phyloP scores from a whole-genome alignment of 2,329 filamentous ascomycete genomes.

The Ophiostoma ips region DNA sequence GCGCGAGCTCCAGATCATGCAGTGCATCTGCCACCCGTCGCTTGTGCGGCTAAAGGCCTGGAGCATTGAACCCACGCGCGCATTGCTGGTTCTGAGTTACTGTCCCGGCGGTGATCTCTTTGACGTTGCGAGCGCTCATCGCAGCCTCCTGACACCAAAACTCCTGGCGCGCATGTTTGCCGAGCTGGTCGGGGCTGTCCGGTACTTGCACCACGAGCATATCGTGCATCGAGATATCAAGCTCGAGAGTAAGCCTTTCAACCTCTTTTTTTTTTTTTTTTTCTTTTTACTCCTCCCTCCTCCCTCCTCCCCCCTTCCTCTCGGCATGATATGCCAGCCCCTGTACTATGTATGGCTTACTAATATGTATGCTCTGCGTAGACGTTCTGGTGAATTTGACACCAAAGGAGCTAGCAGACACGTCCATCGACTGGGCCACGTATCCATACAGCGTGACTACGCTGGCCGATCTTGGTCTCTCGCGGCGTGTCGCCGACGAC shows the following conservation, averaged over 20 bases:
- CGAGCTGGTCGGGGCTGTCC: conserved; percentile 72
- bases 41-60: conserved; percentile 85
- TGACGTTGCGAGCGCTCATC: conserved; percentile 68
- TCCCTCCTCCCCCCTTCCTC: neutral
- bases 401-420: conserved; percentile 47
- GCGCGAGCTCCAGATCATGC: conserved; percentile 89
- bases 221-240: conserved; percentile 98
- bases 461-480: conserved; percentile 82
- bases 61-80: conserved; percentile 68
- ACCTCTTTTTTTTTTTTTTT: neutral
- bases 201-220: conserved; percentile 68
- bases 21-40: conserved; percentile 73
- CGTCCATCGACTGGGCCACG: conserved; percentile 51
- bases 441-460: conserved; percentile 78
- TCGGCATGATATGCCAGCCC: neutral
- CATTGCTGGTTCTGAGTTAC: conserved; percentile 77
- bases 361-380: conserved; percentile 23
- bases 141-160: conserved; percentile 49
- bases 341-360: neutral
- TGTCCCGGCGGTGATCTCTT: conserved; percentile 92
- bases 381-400: conserved; percentile 86
- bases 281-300: too few relatives aligned
- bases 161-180: conserved; percentile 78
- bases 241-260: conserved; percentile 64
- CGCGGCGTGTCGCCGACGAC: conserved; percentile 69